phyloP scores from a whole-genome alignment of 768 basidiomycete genomes.

The Crucibulum laeve region DNA sequence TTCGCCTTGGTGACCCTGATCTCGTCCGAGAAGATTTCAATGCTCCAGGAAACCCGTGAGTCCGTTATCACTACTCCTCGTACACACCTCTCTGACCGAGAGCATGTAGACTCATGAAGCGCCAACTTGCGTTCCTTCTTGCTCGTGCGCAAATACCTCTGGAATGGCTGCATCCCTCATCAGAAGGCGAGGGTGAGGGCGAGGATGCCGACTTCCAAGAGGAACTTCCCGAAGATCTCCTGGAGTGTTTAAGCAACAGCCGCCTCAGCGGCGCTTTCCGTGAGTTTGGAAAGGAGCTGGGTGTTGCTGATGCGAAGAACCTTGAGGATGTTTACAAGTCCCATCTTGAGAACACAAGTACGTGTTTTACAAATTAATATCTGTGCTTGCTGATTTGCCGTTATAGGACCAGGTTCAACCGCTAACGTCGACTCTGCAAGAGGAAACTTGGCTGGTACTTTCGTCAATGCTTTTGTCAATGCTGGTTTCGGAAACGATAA shows the following conservation, averaged over 20 bases:
- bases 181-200: slow-evolving; percentile 47
- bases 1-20: slow-evolving; percentile 76
- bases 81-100: background rate
- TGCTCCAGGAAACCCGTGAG: slow-evolving; percentile 83
- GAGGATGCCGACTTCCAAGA: slow-evolving; percentile 52
- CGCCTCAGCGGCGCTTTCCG: slow-evolving; percentile 82
- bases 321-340: slow-evolving; percentile 97
- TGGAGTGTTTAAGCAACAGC: slow-evolving; percentile 84
- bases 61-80: slow-evolving; percentile 9
- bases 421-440: slow-evolving; percentile 89
- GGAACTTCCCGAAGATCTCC: slow-evolving; percentile 75
- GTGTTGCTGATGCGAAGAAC: slow-evolving; percentile 83
- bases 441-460: slow-evolving; percentile 92
- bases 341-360: slow-evolving; percentile 88
- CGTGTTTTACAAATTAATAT: slow-evolving; percentile 12
- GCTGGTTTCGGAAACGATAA: slow-evolving; percentile 99
- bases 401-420: slow-evolving; percentile 57
- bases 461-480: slow-evolving; percentile 98
- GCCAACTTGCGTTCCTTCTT: slow-evolving; percentile 90
- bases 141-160: slow-evolving; percentile 89
- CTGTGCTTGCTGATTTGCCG: background rate
- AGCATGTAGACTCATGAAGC: slow-evolving; percentile 79
- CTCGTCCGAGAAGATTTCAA: slow-evolving; percentile 87
- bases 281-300: slow-evolving; percentile 91
- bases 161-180: slow-evolving; percentile 74